Base-by-base conservation (phyloP, 2,329 filamentous ascomycete species). In the Chaetomiaceae sp. region DNA sequence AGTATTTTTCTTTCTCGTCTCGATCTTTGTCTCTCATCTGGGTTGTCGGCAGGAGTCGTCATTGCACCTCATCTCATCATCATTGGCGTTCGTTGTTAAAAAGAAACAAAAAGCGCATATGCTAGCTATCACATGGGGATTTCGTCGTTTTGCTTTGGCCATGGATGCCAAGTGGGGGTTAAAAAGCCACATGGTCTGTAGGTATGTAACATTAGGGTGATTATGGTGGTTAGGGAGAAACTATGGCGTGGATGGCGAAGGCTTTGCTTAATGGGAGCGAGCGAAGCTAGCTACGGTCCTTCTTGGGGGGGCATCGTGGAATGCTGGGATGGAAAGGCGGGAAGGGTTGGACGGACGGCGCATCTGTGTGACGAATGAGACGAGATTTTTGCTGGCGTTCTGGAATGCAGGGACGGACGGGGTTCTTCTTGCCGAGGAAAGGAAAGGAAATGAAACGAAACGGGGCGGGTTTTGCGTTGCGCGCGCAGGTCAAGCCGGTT, bases 1-100 rank as follows among this genome's bases (percentile, higher is more conserved):
- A 39, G 30, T n/a, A 31, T 53, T 45, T 54, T 44, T 53, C 48
- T n/a, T n/a, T n/a, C n/a, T n/a, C n/a, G n/a, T 44, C 56, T 55
- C 48, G 45, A 58, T 60, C 50, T n/a, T 57, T 43, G 51, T 59
- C 53, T 56, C 41, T 19, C 51, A 55, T 57, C 55, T 57, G 37
- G 49, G 51, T 48, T 57, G 52, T 50, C 34, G 53, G 50, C 41
- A 48, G 47, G 40, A 31, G 23, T 50, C 53, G 38, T 54, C 41
- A 45, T 48, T 46, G 50, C 52, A 6, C 12, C 14, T 33, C 19
- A 16, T 42, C 37, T 30, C 39, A 52, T 46, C 41, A 57, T 57
- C 49, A 55, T 31, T 50, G 54, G 58, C 55, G 56, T 57, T 58
- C n/a, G n/a, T n/a, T n/a, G n/a, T n/a, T n/a, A n/a, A n/a, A n/a